phyloP scores from a whole-genome alignment of 192 early-diverging fungal genomes.

The Backusella liffmaniae region DNA sequence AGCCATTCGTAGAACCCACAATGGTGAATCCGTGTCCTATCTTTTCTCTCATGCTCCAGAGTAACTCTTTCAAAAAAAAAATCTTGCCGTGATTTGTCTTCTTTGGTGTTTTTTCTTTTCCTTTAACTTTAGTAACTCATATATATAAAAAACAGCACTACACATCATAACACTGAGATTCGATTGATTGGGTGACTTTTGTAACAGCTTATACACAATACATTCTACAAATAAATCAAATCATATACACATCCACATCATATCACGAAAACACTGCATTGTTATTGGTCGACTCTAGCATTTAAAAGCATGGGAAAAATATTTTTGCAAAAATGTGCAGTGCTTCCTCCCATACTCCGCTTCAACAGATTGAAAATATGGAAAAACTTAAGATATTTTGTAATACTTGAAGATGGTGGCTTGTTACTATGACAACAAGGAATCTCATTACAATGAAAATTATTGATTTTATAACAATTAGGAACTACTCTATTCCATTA shows the following conservation, averaged over 20 bases:
- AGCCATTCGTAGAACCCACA: constrained; percentile 71
- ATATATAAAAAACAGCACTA: background rate
- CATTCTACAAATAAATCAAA: background rate
- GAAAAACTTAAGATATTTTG: too few relatives aligned
- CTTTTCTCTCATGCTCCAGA: constrained; percentile 45
- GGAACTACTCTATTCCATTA: too few relatives aligned
- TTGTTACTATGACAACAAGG: too few relatives aligned
- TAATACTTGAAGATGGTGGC: too few relatives aligned
- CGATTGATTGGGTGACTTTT: background rate
- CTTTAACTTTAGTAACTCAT: background rate
- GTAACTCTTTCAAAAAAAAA: constrained; percentile 9
- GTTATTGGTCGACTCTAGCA: background rate
- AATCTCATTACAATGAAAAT: too few relatives aligned
- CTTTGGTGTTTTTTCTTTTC: background rate
- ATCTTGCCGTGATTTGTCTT: background rate
- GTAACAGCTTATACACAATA: background rate
- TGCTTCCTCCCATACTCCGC: too few relatives aligned
- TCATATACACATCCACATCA: background rate
- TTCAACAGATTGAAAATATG: too few relatives aligned
- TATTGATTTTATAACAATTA: too few relatives aligned
- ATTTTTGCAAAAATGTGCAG: too few relatives aligned
- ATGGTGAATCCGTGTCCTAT: constrained; percentile 69
- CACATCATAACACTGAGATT: background rate
- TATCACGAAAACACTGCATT: background rate
- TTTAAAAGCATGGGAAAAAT: too few relatives aligned